Base-by-base conservation (phyloP, 805 yeast species). In the Candida ulmi region DNA sequence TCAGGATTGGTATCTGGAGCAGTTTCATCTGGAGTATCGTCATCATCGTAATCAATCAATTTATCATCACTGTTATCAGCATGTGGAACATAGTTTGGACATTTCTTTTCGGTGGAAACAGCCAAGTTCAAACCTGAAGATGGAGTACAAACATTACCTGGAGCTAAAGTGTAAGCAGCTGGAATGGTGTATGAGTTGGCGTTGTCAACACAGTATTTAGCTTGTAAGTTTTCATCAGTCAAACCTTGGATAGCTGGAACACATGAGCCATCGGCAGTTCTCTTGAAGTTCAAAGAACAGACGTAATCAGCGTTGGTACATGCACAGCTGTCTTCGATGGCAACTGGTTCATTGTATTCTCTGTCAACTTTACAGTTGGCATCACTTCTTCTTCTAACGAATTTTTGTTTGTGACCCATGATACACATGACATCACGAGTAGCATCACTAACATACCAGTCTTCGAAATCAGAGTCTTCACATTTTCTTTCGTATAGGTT, bases 251-350 rank as follows among this genome's bases (percentile, higher is more conserved):
- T 33, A 18, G 47, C 66, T 5, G 69, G 65, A 8, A 68, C 70
- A 65, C 95, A 86, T 2, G 59, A 55, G 2, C 72, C 74, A 15
- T 61, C 50, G 0, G 49, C 39, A 37, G 58, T 50, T 17, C 48
- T 62, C 8, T 52, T 48, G 47, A 73, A 78, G 17, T 80, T 82
- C 33, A 60, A 66, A 2, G 72, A 69, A 61, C 96, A 87, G 53
- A 86, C 95, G 45, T 72, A 80, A 55, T 88, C 95, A 6, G 52
- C 48, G n/a, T 63, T 70, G 0, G 76, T 60, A 64, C 96, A 87
- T 8, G 65, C 62, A 58, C 95, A 87, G 8, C 72, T 60, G 38
- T 74, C 81, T 43, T 74, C 78, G 19, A 55, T 51, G 8, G 68
- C 58, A 21, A 55, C 34, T 8, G 66, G 54, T 41, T 71, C 72